Percentiles rank a stretch among this genome's conserved stretches.
phyloP scores from a whole-genome alignment of 1,284 basidiomycete genomes.

The Athelia sp. region DNA sequence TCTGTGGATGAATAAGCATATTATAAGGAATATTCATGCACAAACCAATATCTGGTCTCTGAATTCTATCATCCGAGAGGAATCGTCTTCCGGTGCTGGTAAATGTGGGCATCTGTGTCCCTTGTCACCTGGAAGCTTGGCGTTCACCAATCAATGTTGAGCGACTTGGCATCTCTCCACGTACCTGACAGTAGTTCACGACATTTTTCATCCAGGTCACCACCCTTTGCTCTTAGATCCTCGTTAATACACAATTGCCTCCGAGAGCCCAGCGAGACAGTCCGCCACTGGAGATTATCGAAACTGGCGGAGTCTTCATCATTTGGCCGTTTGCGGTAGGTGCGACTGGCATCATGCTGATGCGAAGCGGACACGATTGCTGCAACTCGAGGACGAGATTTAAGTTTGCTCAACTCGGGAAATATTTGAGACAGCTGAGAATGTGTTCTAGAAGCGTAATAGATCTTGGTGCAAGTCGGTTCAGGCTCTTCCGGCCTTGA shows the following conservation, averaged over 20 bases:
- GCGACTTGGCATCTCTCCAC: too few species aligned
- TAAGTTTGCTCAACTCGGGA: constrained; percentile 77
- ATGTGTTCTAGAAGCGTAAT: constrained; percentile 93
- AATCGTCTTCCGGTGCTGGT: constrained; percentile 77
- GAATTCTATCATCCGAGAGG: constrained; percentile 72
- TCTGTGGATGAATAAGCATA: constrained; percentile 1
- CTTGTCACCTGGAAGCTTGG: constrained; percentile 40
- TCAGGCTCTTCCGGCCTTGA: constrained; percentile 35
- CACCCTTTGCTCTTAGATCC: constrained; percentile 55
- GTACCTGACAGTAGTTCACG: constrained; percentile 80
- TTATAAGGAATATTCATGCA: too few species aligned
- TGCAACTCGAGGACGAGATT: constrained; percentile 25
- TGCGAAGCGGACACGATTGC: neutral
- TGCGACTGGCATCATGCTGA: too few species aligned
- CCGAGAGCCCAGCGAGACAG: constrained; percentile 85
- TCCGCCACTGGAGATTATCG: constrained; percentile 36
- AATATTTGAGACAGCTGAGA: constrained; percentile 92
- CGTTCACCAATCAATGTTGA: too few species aligned
- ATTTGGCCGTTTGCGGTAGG: constrained; percentile 27
- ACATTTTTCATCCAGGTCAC: constrained; percentile 91
- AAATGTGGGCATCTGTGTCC: constrained; percentile 75
- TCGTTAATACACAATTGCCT: constrained; percentile 94
- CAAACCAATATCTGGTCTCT: constrained; percentile 84
- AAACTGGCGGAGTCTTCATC: constrained; percentile 18
- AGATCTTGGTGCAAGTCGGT: constrained; percentile 76